Evolutionary conservation across 352 stramenopile genomes (phyloP).

Genomic region (Globisporangium abappressorium): DNA sequence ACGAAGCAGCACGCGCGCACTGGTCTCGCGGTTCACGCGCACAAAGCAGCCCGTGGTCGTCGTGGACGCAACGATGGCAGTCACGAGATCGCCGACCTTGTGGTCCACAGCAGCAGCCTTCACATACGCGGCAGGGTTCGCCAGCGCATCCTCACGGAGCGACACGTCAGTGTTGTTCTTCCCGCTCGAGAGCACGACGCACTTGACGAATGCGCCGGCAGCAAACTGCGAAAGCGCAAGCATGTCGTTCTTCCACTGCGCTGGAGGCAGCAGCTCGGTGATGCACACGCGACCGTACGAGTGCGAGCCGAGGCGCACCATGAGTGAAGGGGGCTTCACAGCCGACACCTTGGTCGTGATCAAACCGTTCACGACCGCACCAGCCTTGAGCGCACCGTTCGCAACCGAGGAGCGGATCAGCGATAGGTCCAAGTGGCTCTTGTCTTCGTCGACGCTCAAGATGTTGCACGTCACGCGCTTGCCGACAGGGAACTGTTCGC

Average conservation of each 20-base stretch:
- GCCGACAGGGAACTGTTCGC: slow-evolving; percentile 70
- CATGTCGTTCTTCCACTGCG: slow-evolving; percentile 74
- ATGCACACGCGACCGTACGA: slow-evolving; percentile 79
- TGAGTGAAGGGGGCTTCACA: slow-evolving; percentile 77
- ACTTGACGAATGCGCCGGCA: slow-evolving; percentile 63
- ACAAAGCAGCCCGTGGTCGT: slow-evolving; percentile 93
- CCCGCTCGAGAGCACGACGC: slow-evolving; percentile 61
- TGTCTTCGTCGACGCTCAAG: slow-evolving; percentile 63
- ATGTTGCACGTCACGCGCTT: slow-evolving; percentile 71
- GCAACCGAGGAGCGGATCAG: slow-evolving; percentile 41
- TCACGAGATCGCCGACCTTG: slow-evolving; percentile 84
- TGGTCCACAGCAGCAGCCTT: slow-evolving; percentile 31
- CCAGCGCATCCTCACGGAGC: slow-evolving; percentile 60
- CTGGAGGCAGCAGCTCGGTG: slow-evolving; percentile 59
- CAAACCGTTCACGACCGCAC: slow-evolving; percentile 62
- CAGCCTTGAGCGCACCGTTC: slow-evolving; percentile 28
- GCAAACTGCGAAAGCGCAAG: slow-evolving; percentile 60
- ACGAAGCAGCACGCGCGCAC: slow-evolving; percentile 91
- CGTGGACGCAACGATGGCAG: slow-evolving; percentile 91
- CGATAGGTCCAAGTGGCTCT: slow-evolving; percentile 74
- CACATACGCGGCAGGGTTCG: slow-evolving; percentile 50
- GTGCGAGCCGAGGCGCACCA: slow-evolving; percentile 79
- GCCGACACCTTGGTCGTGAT: slow-evolving; percentile 71
- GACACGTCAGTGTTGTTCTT: slow-evolving; percentile 69
- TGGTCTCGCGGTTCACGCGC: slow-evolving; percentile 83